Conservation (phyloP, 1,284 basidiomycete species). For the Ustilago loliicola region DNA sequence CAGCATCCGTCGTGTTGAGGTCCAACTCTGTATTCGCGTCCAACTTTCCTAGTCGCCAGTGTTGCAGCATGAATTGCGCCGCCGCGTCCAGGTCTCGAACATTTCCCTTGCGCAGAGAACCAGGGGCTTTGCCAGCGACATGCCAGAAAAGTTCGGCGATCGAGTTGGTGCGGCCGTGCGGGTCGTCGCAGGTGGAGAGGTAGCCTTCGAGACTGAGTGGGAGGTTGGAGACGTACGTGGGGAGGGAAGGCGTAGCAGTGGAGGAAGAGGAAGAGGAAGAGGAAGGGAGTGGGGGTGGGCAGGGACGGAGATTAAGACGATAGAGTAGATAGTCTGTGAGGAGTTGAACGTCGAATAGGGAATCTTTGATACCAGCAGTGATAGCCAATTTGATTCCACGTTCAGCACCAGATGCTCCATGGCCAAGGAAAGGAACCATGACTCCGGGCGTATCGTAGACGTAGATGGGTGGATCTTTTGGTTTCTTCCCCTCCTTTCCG, state of each 20-base stretch:
- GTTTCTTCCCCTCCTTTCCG: slow-evolving; percentile 83
- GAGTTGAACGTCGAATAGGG: slow-evolving; percentile 85
- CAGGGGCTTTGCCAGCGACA: slow-evolving; percentile 62
- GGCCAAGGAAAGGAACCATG: slow-evolving; percentile 95
- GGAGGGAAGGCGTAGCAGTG: neutral
- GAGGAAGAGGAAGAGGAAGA: neutral
- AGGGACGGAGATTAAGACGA: slow-evolving; percentile 78
- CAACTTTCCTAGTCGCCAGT: slow-evolving; percentile 62
- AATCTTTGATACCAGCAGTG: slow-evolving; percentile 95
- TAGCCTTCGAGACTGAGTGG: slow-evolving; percentile 25
- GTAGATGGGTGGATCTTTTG: slow-evolving; percentile 84
- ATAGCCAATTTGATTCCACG: slow-evolving; percentile 91
- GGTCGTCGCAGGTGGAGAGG: slow-evolving; percentile 30
- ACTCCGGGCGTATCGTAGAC: slow-evolving; percentile 96
- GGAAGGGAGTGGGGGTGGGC: too few relatives aligned
- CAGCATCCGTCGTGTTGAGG: slow-evolving; percentile 36
- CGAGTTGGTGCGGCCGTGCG: slow-evolving; percentile 53
- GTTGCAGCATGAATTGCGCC: slow-evolving; percentile 62
- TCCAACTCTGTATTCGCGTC: slow-evolving; percentile 60
- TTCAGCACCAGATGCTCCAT: slow-evolving; percentile 85
- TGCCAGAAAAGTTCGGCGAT: slow-evolving; percentile 44
- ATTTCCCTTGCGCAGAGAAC: slow-evolving; percentile 59
- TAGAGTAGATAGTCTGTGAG: slow-evolving; percentile 90
- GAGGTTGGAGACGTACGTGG: slow-evolving; percentile 35
- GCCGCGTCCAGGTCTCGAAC: slow-evolving; percentile 56